Evolutionary conservation across 108 stramenopile species (phyloP), one percentile per base, ranked within the genome.

Genomic region (Skeletonema costatum): DNA sequence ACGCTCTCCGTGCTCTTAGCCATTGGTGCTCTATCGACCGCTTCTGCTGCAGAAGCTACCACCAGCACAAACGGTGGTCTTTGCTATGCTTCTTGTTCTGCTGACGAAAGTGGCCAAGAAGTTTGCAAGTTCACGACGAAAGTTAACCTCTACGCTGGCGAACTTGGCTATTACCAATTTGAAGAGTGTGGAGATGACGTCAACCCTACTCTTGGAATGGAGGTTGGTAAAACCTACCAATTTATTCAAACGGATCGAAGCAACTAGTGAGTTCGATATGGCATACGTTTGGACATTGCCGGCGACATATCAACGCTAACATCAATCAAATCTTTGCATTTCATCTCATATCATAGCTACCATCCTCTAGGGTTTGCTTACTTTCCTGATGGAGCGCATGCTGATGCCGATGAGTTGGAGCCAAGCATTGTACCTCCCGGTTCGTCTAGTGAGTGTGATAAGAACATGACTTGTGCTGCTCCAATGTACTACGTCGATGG

Each of bases 281-380:
- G 16, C 11, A 16, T 2, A 46, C 14, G 14, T n/a, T n/a, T 46
- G 44, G 16, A 46, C 39, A 41, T 41, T n/a, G 16, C 2, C 14
- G 1, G 14, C 11, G 44, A 12, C 44, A n/a, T n/a, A 4, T 46
- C 44, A 46, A 46, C 44, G 16, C 4, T n/a, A 46, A 41, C 39
- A 41, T 41, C 39, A 41, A 2, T 41, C 11, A 41, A 12, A 41
- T 10, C 10, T 10, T 39, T 9, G 10, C 8, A 36, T 36, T 9
- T 12, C 16, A 46, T 64, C 36, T 44, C 16, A 11, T 69, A 76
- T 53, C 90, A 87, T 77, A 93, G 85, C 79, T 93, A 84, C 68
- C 97, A 97, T 69, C 93, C 92, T 32, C 72, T 97, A 16, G 97
- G 97, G 32, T 95, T 97, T 66, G 90, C 93, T 7, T 97, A 97